Base-by-base conservation (phyloP, 495 filamentous ascomycete genomes). In the Penicillium maclennaniae region DNA sequence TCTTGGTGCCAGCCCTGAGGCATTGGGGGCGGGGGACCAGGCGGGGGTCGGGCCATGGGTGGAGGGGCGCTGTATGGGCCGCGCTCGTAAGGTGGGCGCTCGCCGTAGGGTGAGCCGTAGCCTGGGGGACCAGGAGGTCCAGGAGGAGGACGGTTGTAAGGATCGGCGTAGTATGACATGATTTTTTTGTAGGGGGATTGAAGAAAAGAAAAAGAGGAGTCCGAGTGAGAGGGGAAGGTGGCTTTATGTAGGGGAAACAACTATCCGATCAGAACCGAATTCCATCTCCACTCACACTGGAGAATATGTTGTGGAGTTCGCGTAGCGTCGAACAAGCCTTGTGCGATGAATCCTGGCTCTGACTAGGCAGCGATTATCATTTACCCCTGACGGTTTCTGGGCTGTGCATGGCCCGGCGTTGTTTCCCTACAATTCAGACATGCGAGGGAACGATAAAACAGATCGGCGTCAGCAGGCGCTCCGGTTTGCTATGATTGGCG, bases 1-100 rank as follows among this genome's bases (percentile, higher is more conserved):
- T 74, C 74, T 17, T 83, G 76, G 43, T 69, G 59, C 85, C 85
- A 87, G 54, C 82, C 84, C 0, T 65, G 47, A 1, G 83, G 81
- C 20, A 84, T 71, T 16, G 79, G 77, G 8, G 81, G 80, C 39
- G 71, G 72, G 21, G 71, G 69, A 31, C 57, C 53, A 7, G 61
- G 61, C 10, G 71, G 71, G 34, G 71, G 69, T 3, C 68, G 69
- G 44, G 62, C 43, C 36, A 50, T 49, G 17, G 64, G 57, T 1
- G 56, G 61, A 15, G 61, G 63, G 21, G 60, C 55, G 46, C 54
- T 55, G 60, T 62, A 65, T 26, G 45, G 25, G 14, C 46, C 51
- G 31, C 59, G 47, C 57, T 63, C 53, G 28, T 56, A 61, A 21
- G 37, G 26, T 21, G 55, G 54, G 49, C 54, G 52, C 5, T 44